Conservation (phyloP, 331 rosid species). For the Prunus yedoensis region DNA sequence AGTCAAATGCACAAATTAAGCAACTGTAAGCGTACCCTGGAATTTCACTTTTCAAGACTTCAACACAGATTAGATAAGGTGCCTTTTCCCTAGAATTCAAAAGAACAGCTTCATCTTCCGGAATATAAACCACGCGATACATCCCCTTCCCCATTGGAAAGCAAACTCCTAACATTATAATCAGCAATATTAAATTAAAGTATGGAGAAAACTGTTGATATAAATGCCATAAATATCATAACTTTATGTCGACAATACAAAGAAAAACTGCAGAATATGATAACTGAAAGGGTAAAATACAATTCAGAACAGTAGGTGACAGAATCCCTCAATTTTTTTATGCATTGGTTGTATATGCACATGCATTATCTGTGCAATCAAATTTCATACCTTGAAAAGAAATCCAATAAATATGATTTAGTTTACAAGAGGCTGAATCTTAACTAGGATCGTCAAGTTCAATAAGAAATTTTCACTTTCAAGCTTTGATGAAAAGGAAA, state of each 20-base stretch:
- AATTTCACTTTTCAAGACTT: conserved; percentile 85
- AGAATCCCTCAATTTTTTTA: neutral
- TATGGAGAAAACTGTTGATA: conserved; percentile 2
- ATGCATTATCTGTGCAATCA: neutral
- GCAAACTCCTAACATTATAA: conserved; percentile 63
- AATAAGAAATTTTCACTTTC: neutral
- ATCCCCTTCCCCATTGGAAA: conserved; percentile 95
- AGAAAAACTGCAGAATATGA: neutral
- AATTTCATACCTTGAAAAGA: neutral
- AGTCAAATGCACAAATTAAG: conserved; percentile 4
- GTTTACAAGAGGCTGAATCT: neutral
- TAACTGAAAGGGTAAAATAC: neutral
- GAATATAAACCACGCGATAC: conserved; percentile 86
- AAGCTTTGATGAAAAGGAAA: too few relatives aligned
- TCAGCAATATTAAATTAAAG: conserved; percentile 33
- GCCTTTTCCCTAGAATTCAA: conserved; percentile 98
- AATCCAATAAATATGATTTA: neutral
- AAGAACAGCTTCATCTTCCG: conserved; percentile 94
- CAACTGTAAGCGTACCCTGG: conserved; percentile 48
- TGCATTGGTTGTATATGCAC: neutral
- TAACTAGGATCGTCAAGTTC: neutral
- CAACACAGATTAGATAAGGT: conserved; percentile 82
- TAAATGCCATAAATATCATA: neutral
- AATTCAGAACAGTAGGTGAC: neutral
- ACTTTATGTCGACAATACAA: neutral